phyloP scores from a whole-genome alignment of 2,329 filamentous ascomycete genomes.

The Alternaria triticina region DNA sequence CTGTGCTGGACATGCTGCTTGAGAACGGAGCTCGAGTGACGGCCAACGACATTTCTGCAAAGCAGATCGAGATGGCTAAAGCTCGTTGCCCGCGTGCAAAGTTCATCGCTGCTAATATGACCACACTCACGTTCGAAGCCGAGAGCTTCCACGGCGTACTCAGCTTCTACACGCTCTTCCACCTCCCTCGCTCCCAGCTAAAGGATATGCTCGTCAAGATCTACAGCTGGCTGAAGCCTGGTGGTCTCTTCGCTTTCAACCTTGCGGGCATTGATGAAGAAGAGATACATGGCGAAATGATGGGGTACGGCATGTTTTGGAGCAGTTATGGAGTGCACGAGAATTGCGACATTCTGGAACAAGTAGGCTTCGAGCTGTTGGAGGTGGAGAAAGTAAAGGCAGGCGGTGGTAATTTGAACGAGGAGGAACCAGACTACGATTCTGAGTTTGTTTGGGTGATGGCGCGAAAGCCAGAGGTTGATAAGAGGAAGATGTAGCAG shows the following conservation, averaged over 20 bases:
- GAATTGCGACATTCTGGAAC: slow-evolving; percentile 25
- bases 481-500: not conserved
- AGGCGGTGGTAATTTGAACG: slow-evolving; percentile 20
- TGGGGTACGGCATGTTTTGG: slow-evolving; percentile 44
- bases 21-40: slow-evolving; percentile 29
- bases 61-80: slow-evolving; percentile 44
- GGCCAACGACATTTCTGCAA: slow-evolving; percentile 49
- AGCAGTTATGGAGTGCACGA: slow-evolving; percentile 39
- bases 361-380: slow-evolving; percentile 18
- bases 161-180: slow-evolving; percentile 60
- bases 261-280: slow-evolving; percentile 55
- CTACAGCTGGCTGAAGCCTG: slow-evolving; percentile 56
- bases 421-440: slow-evolving; percentile 23
- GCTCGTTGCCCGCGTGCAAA: slow-evolving; percentile 3
- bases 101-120: slow-evolving; percentile 49
- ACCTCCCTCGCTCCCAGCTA: slow-evolving; percentile 59
- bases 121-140: slow-evolving; percentile 36
- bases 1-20: slow-evolving; percentile 14
- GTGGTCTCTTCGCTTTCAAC: slow-evolving; percentile 48
- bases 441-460: slow-evolving; percentile 20
- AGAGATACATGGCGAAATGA: slow-evolving; percentile 33
- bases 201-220: slow-evolving; percentile 52
- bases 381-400: slow-evolving; percentile 22
- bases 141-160: slow-evolving; percentile 55
- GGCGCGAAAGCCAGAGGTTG: slow-evolving; percentile 9